Evolutionary conservation across 495 filamentous ascomycete genomes (phyloP), one percentile per base, ranked within the genome.

Genomic region (Tuber borchii): DNA sequence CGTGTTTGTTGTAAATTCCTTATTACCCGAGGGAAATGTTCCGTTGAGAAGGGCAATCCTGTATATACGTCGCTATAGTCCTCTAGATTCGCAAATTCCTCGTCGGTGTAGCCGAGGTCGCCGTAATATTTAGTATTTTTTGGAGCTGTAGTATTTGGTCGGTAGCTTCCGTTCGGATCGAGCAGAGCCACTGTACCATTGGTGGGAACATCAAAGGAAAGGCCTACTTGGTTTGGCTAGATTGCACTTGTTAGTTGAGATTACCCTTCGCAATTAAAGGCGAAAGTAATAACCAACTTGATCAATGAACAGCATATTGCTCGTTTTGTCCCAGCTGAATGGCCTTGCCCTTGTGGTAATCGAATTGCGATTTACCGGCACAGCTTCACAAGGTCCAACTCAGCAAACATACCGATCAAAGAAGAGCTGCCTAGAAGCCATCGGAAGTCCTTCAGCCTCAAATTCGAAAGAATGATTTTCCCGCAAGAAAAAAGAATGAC

Each of bases 251-350:
- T 75, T 75, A 81, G 75, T 73, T 44, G 8, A 9, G 14, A n/a
- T 69, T 65, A 65, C 56, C 26, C 16, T 34, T 65, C 26, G 12
- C 51, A 3, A 12, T 16, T 43, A 6, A 20, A 3, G 22, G 44
- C 26, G 17, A 42, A 71, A 16, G 34, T 31, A 6, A 34, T 8
- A 9, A 48, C 75, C 68, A 71, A 81, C 80, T 83, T 92, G 91
- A 69, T 91, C 91, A 65, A 94, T 86, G 79, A 90, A 94, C 17
- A 94, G 84, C 87, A 93, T 87, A 79, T 93, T 93, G 20, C 90
- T 91, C 4, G 88, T 88, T 77, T 91, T 87, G 81, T 90, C 91
- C 91, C 91, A 94, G 7, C 88, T 87, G 84, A 90, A 91, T 19
- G 82, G 81, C 46, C 81, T 78, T 8, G 78, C 74, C 7, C 70